phyloP scores from a whole-genome alignment of 257 asterid species.

The Salvia splendens region DNA sequence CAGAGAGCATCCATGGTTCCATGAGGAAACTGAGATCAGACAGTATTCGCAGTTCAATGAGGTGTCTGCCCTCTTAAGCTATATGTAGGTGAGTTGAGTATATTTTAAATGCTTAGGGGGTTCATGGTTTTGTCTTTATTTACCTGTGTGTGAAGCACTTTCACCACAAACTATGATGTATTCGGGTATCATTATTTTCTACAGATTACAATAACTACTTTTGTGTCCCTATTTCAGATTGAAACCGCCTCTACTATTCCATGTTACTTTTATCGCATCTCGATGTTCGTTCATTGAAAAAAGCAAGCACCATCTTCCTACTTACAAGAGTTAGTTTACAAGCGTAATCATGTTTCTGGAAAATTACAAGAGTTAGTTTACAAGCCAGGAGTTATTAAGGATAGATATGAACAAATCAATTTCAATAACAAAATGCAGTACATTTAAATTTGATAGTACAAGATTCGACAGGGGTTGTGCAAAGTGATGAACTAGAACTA shows the following conservation, averaged over 20 bases:
- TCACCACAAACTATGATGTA: slow-evolving; percentile 9
- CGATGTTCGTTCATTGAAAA: not conserved
- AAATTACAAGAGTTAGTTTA: not conserved
- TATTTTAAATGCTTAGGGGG: not conserved
- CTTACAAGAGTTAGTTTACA: not conserved
- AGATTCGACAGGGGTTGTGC: slow-evolving; percentile 2
- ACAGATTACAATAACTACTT: not conserved
- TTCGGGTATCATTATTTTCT: slow-evolving; percentile 1
- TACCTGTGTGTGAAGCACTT: slow-evolving; percentile 1
- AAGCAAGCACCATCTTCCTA: not conserved
- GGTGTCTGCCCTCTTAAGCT: slow-evolving; percentile 26
- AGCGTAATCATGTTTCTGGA: not conserved
- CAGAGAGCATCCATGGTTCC: slow-evolving; percentile 21
- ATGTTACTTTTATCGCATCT: not conserved
- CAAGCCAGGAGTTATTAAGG: not conserved
- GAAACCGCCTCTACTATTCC: not conserved
- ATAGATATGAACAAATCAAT: no score
- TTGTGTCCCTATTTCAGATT: slow-evolving; percentile 1
- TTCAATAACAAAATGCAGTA: not conserved
- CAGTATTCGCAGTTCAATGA: slow-evolving; percentile 15
- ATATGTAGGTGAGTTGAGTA: slow-evolving; percentile 2
- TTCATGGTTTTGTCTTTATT: slow-evolving; percentile 3
- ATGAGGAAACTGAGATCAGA: slow-evolving; percentile 14
- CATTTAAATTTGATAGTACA: slow-evolving; percentile 1
- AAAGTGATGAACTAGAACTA: slow-evolving; percentile 18